Conservation (phyloP, 2,329 filamentous ascomycete species). For the Aspergillus tanneri region DNA sequence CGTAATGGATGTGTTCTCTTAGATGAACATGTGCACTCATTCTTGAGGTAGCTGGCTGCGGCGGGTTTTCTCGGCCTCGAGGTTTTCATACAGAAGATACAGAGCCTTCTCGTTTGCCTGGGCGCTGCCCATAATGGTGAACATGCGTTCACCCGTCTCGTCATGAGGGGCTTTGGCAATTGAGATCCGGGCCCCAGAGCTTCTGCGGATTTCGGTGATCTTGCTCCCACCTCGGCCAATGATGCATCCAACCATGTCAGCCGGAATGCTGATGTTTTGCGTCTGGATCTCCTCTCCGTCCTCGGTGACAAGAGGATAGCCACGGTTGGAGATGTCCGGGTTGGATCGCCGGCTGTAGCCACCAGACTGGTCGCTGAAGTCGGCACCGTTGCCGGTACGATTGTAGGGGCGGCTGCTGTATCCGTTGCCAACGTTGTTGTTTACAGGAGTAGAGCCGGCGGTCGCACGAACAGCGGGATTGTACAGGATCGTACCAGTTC, state of each 20-base stretch:
- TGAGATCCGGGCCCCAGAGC: conserved; percentile 92
- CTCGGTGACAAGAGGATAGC: conserved; percentile 85
- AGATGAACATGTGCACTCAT: conserved; percentile 33
- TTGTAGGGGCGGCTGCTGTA: conserved; percentile 71
- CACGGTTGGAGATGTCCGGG: conserved; percentile 75
- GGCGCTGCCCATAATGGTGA: conserved; percentile 96
- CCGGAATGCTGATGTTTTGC: conserved; percentile 98
- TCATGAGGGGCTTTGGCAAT: conserved; percentile 97
- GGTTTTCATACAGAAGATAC: conserved; percentile 96
- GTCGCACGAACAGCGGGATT: conserved; percentile 92
- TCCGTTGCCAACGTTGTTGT: conserved; percentile 54
- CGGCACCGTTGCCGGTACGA: conserved; percentile 91
- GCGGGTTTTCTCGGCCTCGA: conserved; percentile 98
- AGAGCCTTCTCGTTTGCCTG: conserved; percentile 93
- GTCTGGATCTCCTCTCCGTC: conserved; percentile 98
- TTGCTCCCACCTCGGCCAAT: conserved; percentile 93
- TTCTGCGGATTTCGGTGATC: conserved; percentile 98
- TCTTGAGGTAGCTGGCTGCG: conserved; percentile 74
- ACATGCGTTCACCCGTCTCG: conserved; percentile 98
- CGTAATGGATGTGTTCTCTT: too few species aligned
- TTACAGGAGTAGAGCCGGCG: conserved; percentile 55
- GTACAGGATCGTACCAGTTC: conserved; percentile 94
- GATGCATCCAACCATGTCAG: conserved; percentile 99
- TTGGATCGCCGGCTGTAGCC: conserved; percentile 78
- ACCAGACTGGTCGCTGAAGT: conserved; percentile 82